phyloP scores from a whole-genome alignment of 352 stramenopile species.

The Phytophthora tentaculata region DNA sequence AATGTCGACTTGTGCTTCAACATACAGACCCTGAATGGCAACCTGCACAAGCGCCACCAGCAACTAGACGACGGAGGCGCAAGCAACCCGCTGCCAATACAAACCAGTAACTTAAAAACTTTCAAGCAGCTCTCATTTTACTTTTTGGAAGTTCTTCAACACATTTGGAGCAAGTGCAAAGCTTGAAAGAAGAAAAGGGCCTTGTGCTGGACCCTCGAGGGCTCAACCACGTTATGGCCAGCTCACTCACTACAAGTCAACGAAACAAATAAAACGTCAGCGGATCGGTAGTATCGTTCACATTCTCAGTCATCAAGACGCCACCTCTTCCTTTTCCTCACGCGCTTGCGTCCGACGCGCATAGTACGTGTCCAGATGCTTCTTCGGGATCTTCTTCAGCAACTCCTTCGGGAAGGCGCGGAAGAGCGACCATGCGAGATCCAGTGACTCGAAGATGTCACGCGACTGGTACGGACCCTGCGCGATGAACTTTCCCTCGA shows the following conservation, averaged over 20 bases:
- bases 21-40: slow-evolving; percentile 80
- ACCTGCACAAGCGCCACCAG: slow-evolving; percentile 27
- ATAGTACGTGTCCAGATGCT: slow-evolving; percentile 98
- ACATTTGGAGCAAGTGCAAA: slow-evolving; percentile 29
- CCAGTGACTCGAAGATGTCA: slow-evolving; percentile 98
- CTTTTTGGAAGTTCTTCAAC: slow-evolving; percentile 29
- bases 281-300: background rate
- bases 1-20: slow-evolving; percentile 69
- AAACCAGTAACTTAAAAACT: slow-evolving; percentile 37
- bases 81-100: slow-evolving; percentile 29
- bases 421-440: slow-evolving; percentile 99
- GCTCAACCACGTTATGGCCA: slow-evolving; percentile 6
- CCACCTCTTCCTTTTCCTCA: slow-evolving; percentile 87
- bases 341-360: slow-evolving; percentile 91
- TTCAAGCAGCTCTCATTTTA: slow-evolving; percentile 33
- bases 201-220: slow-evolving; percentile 6
- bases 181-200: slow-evolving; percentile 27
- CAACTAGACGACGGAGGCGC: slow-evolving; percentile 31
- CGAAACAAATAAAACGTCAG: slow-evolving; percentile 11
- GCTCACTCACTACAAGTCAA: slow-evolving; percentile 27
- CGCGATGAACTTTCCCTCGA: slow-evolving; percentile 98
- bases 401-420: slow-evolving; percentile 98
- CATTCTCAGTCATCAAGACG: slow-evolving; percentile 2
- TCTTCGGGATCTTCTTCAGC: slow-evolving; percentile 99
- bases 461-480: slow-evolving; percentile 98